Conservation (phyloP, 2,329 filamentous ascomycete genomes). For the Keithomyces neogunnii region DNA sequence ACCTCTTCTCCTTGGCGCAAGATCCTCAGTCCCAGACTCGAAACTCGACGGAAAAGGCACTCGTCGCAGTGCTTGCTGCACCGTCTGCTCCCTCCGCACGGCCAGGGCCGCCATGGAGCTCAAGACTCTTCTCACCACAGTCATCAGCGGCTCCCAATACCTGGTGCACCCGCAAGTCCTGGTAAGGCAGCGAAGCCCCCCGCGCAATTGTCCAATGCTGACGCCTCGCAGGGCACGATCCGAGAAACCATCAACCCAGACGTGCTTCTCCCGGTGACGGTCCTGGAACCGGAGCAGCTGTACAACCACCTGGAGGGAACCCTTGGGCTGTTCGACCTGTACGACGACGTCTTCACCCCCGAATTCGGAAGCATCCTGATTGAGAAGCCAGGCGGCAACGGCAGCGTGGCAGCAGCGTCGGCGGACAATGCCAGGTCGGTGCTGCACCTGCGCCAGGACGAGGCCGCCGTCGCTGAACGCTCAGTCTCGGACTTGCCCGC, state of each 20-base stretch:
- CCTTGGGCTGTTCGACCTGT: conserved; percentile 21
- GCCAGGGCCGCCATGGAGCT: conserved; percentile 7
- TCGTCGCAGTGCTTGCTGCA: not conserved
- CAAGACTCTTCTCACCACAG: conserved; percentile 25
- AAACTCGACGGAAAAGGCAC: no score
- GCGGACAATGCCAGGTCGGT: not conserved
- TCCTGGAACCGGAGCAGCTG: conserved; percentile 29
- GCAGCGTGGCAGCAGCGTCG: not conserved
- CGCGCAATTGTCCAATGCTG: not conserved
- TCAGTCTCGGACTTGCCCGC: conserved; percentile 22
- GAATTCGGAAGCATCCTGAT: conserved; percentile 30
- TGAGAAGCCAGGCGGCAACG: conserved; percentile 24
- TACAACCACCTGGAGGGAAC: conserved; percentile 26
- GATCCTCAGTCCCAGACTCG: no score
- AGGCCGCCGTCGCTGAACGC: conserved; percentile 9
- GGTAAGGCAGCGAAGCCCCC: conserved; percentile 13
- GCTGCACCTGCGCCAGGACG: conserved; percentile 11
- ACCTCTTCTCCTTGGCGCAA: no score
- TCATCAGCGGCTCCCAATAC: conserved; percentile 29
- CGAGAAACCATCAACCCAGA: conserved; percentile 32
- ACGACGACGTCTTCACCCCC: conserved; percentile 30
- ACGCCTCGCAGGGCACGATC: conserved; percentile 25
- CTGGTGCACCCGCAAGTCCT: conserved; percentile 30
- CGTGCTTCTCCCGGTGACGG: conserved; percentile 30
- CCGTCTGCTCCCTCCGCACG: not conserved